These are phyloP conservation scores for Metarhizium rileyi DNA, from an alignment of 2,329 filamentous ascomycete species.

Conservation along the genomic window DNA sequence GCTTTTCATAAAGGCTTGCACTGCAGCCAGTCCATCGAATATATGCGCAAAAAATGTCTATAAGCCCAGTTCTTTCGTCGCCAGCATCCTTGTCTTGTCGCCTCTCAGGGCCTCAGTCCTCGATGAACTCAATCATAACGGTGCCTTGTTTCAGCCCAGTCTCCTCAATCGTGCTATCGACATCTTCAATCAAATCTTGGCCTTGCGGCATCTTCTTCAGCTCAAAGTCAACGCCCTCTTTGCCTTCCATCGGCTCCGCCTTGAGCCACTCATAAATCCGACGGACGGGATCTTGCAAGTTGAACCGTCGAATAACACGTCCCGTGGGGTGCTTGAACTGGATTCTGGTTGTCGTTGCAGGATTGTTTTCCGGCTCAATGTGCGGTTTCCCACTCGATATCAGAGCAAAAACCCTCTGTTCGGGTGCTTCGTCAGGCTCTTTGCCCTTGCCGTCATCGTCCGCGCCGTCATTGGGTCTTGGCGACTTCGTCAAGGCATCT, in stretches of 20 bases:
- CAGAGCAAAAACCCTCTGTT: conserved; percentile 47
- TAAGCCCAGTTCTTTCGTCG: background rate
- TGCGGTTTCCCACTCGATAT: conserved; percentile 70
- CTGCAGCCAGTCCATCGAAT: background rate
- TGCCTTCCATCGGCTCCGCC: conserved; percentile 72
- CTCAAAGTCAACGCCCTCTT: conserved; percentile 71
- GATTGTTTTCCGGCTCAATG: conserved; percentile 62
- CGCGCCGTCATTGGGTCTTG: conserved; percentile 17
- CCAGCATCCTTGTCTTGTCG: background rate
- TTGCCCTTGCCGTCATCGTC: conserved; percentile 34
- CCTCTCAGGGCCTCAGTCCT: conserved; percentile 30
- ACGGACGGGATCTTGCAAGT: conserved; percentile 62
- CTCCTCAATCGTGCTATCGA: conserved; percentile 67
- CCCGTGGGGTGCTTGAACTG: conserved; percentile 84
- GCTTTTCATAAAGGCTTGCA: background rate
- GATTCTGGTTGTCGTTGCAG: conserved; percentile 70
- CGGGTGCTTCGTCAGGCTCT: conserved; percentile 27
- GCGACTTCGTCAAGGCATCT: conserved; percentile 71
- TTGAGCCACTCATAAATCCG: conserved; percentile 97
- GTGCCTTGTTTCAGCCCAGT: conserved; percentile 86
- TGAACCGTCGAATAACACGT: conserved; percentile 80
- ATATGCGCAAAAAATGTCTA: background rate
- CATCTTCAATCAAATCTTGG: conserved; percentile 67
- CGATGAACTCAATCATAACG: conserved; percentile 87
- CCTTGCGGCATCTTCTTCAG: conserved; percentile 71